Evolutionary conservation across 2,329 filamentous ascomycete species (phyloP).

Genomic region (Penicillium sp.): DNA sequence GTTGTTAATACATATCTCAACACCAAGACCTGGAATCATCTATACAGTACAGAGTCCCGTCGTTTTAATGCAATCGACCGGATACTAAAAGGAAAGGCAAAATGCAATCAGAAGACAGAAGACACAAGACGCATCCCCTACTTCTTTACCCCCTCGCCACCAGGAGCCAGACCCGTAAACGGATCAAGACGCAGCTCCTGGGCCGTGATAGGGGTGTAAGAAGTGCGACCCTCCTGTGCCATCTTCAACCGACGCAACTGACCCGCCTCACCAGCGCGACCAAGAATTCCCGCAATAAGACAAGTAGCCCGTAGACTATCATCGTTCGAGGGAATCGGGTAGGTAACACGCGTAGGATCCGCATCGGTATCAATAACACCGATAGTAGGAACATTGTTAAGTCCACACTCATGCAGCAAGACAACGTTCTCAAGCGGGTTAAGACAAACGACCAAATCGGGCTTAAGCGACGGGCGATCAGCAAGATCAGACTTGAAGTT

Average conservation of each 20-base stretch:
- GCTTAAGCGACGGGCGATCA: conserved; percentile 67
- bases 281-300: conserved; percentile 81
- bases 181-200: conserved; percentile 28
- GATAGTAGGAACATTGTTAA: conserved; percentile 88
- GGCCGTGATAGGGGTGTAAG: conserved; percentile 48
- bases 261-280: conserved; percentile 77
- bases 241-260: conserved; percentile 64
- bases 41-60: conserved; percentile 37
- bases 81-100: conserved; percentile 10
- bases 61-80: conserved; percentile 21
- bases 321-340: conserved; percentile 94
- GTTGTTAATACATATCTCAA: conserved; percentile 31
- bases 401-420: conserved; percentile 83
- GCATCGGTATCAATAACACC: conserved; percentile 92
- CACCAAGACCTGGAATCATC: conserved; percentile 26
- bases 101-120: conserved; percentile 4
- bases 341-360: conserved; percentile 91
- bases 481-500: conserved; percentile 67
- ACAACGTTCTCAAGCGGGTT: conserved; percentile 93
- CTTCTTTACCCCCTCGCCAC: conserved; percentile 14
- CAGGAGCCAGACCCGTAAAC: conserved; percentile 21
- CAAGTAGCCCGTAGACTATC: conserved; percentile 84
- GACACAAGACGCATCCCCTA: neutral
- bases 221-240: conserved; percentile 62
- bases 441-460: conserved; percentile 87